phyloP scores from a whole-genome alignment of 2,329 filamentous ascomycete genomes.

The Ophiostoma piceae region DNA sequence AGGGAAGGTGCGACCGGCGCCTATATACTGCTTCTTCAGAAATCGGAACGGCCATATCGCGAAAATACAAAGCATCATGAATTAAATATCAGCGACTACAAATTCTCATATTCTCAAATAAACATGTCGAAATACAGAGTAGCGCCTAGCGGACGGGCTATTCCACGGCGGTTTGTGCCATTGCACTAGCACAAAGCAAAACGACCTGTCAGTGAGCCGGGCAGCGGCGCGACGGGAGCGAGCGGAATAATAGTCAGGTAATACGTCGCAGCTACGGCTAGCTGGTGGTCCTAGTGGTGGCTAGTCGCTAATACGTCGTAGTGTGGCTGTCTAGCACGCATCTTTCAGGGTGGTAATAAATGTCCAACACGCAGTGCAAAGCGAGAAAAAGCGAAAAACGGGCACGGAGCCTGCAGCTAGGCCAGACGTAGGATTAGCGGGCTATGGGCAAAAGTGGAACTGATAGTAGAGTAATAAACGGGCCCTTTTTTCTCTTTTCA shows the following conservation, averaged over 20 bases:
- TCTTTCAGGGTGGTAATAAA: too few relatives aligned
- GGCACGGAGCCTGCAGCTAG: background rate
- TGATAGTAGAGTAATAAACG: background rate
- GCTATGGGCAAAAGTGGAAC: background rate
- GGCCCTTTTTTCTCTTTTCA: background rate
- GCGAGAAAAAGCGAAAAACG: conserved; percentile 6
- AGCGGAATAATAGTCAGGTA: conserved; percentile 13
- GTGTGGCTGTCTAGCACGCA: background rate
- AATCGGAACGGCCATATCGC: background rate
- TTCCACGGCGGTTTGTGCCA: conserved; percentile 2
- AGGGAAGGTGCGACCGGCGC: background rate
- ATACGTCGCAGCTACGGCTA: background rate
- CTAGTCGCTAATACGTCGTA: background rate
- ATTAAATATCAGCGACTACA: background rate
- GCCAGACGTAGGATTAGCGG: background rate
- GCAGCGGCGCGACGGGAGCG: conserved; percentile 14
- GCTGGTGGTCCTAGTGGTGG: conserved; percentile 2
- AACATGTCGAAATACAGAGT: background rate
- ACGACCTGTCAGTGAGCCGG: conserved; percentile 15
- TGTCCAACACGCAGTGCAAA: background rate
- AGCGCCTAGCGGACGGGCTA: conserved; percentile 9
- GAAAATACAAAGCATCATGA: background rate
- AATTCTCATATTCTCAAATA: background rate
- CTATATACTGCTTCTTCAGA: background rate
- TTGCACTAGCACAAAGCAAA: conserved; percentile 12